Base-by-base conservation (phyloP, 2,329 filamentous ascomycete species). In the Penicillium vulpinum region DNA sequence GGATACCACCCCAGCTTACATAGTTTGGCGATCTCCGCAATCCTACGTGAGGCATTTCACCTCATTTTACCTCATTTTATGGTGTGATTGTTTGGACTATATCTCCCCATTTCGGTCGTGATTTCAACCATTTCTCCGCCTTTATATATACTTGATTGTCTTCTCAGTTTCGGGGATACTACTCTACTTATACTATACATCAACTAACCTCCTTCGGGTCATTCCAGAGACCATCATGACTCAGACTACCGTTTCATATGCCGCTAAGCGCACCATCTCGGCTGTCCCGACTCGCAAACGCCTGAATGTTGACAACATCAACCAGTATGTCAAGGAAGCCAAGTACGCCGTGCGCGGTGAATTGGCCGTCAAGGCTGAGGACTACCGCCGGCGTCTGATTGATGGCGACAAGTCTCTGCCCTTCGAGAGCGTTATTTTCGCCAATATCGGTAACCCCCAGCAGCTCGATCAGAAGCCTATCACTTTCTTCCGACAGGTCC, bases 381-480 rank as follows among this genome's bases (percentile, higher is more conserved):
- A 91, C 76, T 96, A 93, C 80, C 88, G 93, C 59, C 88, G 88
- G 52, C 82, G 84, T 69, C 81, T 97, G 60, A 75, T 75, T 57
- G 80, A 83, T 49, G 77, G 75, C 52, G 72, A 75, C 60, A 73
- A 75, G 64, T 67, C 68, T n/a, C 82, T 97, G 49, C 93, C 94
- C 47, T 99, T 99, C 77, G 83, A 90, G 68, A 84, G 91, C 58
- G 88, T 99, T 76, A 93, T 99, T 79, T 92, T 90, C 62, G 94
- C 94, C 78, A 99, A 99, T 80, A 99, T 99, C 71, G 94, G 94
- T 72, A 99, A 99, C 81, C 94, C 94, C 4, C 94, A 99, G 78
- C 94, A 99, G 79, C 86, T 99, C 62, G 94, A 97, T 79, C 94
- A 99, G 83, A 95, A 97, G 83, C 94, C 94, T 70, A 93, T 99